Percentiles rank a stretch among this genome's conserved stretches.
These are phyloP conservation scores for Saccharomyces hybrid DNA, from an alignment of 1,139 yeast genomes.

Conservation along the genomic window DNA sequence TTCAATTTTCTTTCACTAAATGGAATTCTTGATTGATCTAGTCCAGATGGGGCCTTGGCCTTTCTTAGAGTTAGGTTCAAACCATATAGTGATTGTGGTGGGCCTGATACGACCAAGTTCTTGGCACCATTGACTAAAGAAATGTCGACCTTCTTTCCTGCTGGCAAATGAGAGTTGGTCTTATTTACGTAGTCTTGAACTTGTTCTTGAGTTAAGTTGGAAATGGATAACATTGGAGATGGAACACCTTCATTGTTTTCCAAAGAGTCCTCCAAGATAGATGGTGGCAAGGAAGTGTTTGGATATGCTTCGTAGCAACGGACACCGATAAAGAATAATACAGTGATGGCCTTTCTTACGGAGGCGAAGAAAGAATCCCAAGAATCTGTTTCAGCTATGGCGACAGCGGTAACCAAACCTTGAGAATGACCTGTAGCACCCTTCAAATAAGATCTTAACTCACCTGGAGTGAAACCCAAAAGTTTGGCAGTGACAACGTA, in stretches of 20 bases:
- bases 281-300: slow-evolving; percentile 88
- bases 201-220: slow-evolving; percentile 75
- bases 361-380: slow-evolving; percentile 80
- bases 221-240: slow-evolving; percentile 91
- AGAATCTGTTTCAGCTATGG: slow-evolving; percentile 74
- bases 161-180: slow-evolving; percentile 90
- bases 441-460: slow-evolving; percentile 57
- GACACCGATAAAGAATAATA: slow-evolving; percentile 88
- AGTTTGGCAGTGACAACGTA: slow-evolving; percentile 81
- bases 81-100: slow-evolving; percentile 98
- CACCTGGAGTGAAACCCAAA: slow-evolving; percentile 85
- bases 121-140: slow-evolving; percentile 93
- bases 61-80: slow-evolving; percentile 85
- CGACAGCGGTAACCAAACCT: slow-evolving; percentile 91
- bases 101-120: slow-evolving; percentile 93
- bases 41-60: slow-evolving; percentile 89
- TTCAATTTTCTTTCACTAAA: slow-evolving; percentile 86
- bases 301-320: slow-evolving; percentile 89
- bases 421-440: slow-evolving; percentile 99
- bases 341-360: slow-evolving; percentile 70
- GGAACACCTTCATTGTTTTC: slow-evolving; percentile 96
- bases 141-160: slow-evolving; percentile 81
- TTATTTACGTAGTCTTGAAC: slow-evolving; percentile 72
- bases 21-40: slow-evolving; percentile 93
- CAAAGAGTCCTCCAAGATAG: slow-evolving; percentile 85